These are phyloP conservation scores for Ilyonectria destructans DNA, from an alignment of 2,329 filamentous ascomycete species.

Conservation along the genomic window DNA sequence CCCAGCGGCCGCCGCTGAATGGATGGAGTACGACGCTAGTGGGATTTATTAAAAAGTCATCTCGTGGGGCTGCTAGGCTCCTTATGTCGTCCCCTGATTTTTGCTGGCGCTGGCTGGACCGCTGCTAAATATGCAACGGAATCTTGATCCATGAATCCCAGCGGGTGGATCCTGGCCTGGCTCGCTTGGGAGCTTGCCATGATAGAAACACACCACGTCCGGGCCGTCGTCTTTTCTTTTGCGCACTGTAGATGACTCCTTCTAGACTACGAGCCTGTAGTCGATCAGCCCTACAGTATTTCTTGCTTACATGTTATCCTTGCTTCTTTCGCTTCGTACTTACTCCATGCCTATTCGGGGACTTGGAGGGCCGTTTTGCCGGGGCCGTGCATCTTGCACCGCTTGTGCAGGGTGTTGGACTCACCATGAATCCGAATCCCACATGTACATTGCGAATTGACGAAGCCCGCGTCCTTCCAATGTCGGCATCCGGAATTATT, in stretches of 20 bases:
- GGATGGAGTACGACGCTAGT: not conserved
- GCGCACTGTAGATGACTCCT: not conserved
- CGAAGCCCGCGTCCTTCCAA: not conserved
- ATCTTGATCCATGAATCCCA: constrained; percentile 1
- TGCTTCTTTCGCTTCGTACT: not conserved
- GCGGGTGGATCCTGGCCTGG: not conserved
- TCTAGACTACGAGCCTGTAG: not conserved
- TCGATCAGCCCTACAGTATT: constrained; percentile 2
- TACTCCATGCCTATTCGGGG: not conserved
- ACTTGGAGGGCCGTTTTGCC: constrained; percentile 10
- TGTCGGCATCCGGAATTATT: constrained; percentile 10
- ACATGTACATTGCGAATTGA: not conserved
- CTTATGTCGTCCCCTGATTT: not conserved
- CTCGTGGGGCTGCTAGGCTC: not conserved
- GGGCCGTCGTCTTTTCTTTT: not conserved
- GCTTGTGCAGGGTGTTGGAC: not conserved
- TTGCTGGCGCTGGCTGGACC: not conserved
- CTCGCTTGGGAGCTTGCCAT: constrained; percentile 1
- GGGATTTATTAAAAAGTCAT: not conserved
- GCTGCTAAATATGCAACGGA: not conserved
- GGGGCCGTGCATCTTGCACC: constrained; percentile 10
- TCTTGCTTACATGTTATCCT: not conserved
- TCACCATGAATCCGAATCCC: constrained; percentile 18
- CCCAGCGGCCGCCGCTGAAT: constrained; percentile 1
- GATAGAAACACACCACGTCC: not conserved